These are phyloP conservation scores for Sindora glabra DNA, from an alignment of 306 rosid species.

Conservation along the genomic window DNA sequence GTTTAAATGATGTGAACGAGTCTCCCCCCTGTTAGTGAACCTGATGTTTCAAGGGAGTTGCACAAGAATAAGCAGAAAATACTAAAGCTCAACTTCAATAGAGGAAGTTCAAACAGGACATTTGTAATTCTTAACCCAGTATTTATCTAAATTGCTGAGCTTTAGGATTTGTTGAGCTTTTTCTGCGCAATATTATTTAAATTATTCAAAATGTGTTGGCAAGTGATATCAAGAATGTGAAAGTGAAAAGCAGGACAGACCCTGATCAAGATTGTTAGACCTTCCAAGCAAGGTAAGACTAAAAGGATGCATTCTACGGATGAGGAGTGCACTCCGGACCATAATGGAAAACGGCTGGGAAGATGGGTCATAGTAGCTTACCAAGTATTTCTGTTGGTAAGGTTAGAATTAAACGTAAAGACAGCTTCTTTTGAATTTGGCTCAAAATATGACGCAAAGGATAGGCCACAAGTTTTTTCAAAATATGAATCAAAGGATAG, in stretches of 20 bases:
- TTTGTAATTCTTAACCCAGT: constrained; percentile 10
- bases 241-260: constrained; percentile 60
- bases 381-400: constrained; percentile 47
- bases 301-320: constrained; percentile 39
- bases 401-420: constrained; percentile 37
- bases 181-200: background rate
- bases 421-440: constrained; percentile 45
- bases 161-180: constrained; percentile 14
- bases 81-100: constrained; percentile 37
- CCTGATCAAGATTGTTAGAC: constrained; percentile 60
- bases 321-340: too few species aligned
- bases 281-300: constrained; percentile 60
- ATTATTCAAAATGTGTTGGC: constrained; percentile 29
- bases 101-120: constrained; percentile 45
- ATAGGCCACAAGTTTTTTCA: constrained; percentile 33
- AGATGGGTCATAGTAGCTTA: constrained; percentile 38
- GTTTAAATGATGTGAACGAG: constrained; percentile 74
- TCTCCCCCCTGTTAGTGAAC: constrained; percentile 53
- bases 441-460: constrained; percentile 38
- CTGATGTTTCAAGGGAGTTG: constrained; percentile 48
- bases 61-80: constrained; percentile 54
- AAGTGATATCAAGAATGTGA: constrained; percentile 61
- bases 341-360: constrained; percentile 44
- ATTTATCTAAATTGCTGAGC: constrained; percentile 13
- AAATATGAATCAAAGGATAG: too few species aligned